Percentiles rank a stretch among this genome's conserved stretches.
Conservation (phyloP, 1,139 yeast genomes). For the Kodamaea anthophila region DNA sequence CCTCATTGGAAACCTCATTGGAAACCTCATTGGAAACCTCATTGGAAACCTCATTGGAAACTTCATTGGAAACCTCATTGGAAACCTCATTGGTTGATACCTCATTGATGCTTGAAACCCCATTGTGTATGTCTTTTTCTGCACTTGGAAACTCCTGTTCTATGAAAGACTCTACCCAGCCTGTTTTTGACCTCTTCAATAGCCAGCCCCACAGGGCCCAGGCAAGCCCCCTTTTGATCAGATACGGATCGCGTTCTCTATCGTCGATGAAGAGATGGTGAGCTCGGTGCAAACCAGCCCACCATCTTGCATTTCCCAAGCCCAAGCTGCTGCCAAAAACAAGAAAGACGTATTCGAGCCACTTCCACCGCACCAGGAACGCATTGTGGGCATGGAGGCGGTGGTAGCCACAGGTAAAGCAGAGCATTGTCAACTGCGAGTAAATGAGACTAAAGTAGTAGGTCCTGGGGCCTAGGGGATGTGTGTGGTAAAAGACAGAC, state of each 20-base stretch:
- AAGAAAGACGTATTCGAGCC: slow-evolving; percentile 40
- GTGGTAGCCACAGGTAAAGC: slow-evolving; percentile 56
- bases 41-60: too few relatives aligned
- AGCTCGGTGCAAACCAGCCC: slow-evolving; percentile 64
- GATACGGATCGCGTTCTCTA: slow-evolving; percentile 64
- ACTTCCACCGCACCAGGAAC: slow-evolving; percentile 30
- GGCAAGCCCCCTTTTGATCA: slow-evolving; percentile 49
- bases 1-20: too few relatives aligned
- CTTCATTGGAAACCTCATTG: not conserved
- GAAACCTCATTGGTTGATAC: not conserved
- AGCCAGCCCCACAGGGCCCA: slow-evolving; percentile 68
- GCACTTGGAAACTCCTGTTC: slow-evolving; percentile 36
- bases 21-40: too few relatives aligned
- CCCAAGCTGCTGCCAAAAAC: slow-evolving; percentile 57
- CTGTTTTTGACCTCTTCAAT: slow-evolving; percentile 43
- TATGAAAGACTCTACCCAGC: slow-evolving; percentile 31
- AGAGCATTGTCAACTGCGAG: slow-evolving; percentile 35
- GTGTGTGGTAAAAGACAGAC: slow-evolving; percentile 12
- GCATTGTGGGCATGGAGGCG: slow-evolving; percentile 60
- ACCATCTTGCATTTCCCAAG: slow-evolving; percentile 53
- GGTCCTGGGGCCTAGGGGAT: slow-evolving; percentile 22
- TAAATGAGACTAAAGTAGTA: slow-evolving; percentile 29
- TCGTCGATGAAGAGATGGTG: slow-evolving; percentile 64
- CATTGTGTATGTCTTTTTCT: not conserved
- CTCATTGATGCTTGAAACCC: not conserved